Conservation (phyloP, 169 alveolate species). For the Plasmodium billcollinsi region DNA sequence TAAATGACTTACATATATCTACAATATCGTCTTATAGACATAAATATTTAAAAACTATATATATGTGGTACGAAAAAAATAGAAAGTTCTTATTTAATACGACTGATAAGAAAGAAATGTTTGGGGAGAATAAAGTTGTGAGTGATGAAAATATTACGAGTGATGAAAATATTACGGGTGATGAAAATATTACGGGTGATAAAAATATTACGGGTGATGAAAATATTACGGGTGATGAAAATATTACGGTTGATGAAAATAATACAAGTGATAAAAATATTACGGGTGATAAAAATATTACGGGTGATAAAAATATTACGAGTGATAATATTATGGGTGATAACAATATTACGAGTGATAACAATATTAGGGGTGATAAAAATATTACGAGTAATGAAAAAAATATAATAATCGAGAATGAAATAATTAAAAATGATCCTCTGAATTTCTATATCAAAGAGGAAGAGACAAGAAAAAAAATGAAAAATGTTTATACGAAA, state of each 20-base stretch:
- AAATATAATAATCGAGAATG: not conserved
- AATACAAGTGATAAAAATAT: not conserved
- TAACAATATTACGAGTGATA: not conserved
- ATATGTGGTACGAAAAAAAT: constrained; percentile 50
- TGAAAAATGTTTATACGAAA: not conserved
- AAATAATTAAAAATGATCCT: not conserved
- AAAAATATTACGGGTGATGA: not conserved
- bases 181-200: not conserved
- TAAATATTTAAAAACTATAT: constrained; percentile 34
- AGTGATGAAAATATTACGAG: not conserved
- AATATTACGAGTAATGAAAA: not conserved
- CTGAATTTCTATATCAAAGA: not conserved
- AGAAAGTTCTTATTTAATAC: constrained; percentile 20
- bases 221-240: not conserved
- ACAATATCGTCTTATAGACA: constrained; percentile 51
- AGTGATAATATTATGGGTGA: not conserved
- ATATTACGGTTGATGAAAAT: not conserved
- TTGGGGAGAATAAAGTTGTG: not conserved
- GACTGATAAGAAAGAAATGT: not conserved
- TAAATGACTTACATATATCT: constrained; percentile 53
- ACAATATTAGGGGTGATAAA: not conserved
- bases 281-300: not conserved
- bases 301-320: not conserved
- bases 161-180: not conserved
- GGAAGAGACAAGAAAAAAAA: not conserved